Conservation (phyloP, 169 alveolate species). For the Theileria orientalis region DNA sequence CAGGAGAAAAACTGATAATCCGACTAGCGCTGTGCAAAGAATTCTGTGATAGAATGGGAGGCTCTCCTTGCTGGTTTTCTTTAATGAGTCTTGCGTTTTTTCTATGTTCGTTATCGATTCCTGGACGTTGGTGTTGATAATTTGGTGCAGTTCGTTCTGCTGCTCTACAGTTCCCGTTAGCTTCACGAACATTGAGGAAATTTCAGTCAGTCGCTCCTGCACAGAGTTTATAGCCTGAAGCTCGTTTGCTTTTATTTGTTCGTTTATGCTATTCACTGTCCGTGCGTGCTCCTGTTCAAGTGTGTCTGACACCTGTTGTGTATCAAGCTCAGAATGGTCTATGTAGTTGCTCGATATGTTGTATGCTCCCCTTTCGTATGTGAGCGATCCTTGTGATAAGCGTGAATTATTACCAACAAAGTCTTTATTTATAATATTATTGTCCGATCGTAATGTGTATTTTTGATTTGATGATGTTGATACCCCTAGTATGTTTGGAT, state of each 20-base stretch:
- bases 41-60: slow-evolving; percentile 46
- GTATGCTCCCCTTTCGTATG: slow-evolving; percentile 12
- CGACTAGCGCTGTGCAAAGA: slow-evolving; percentile 48
- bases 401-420: neutral
- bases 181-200: slow-evolving; percentile 69
- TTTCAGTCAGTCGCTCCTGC: slow-evolving; percentile 58
- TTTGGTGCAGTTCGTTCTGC: slow-evolving; percentile 56
- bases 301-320: slow-evolving; percentile 19
- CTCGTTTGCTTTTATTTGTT: slow-evolving; percentile 37
- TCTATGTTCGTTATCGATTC: slow-evolving; percentile 63
- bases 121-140: slow-evolving; percentile 58
- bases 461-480: neutral
- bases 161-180: slow-evolving; percentile 58
- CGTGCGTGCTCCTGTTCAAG: slow-evolving; percentile 38
- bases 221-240: slow-evolving; percentile 48
- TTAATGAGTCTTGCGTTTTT: slow-evolving; percentile 48
- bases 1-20: slow-evolving; percentile 50
- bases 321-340: slow-evolving; percentile 18
- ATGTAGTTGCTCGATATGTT: neutral
- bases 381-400: neutral
- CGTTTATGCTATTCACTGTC: slow-evolving; percentile 28
- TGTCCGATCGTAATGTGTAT: no score
- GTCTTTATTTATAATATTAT: no score
- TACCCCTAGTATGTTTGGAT: neutral
- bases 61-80: slow-evolving; percentile 49